Base-by-base conservation (phyloP, 148 eudicot species). In the Chenopodium formosanum region DNA sequence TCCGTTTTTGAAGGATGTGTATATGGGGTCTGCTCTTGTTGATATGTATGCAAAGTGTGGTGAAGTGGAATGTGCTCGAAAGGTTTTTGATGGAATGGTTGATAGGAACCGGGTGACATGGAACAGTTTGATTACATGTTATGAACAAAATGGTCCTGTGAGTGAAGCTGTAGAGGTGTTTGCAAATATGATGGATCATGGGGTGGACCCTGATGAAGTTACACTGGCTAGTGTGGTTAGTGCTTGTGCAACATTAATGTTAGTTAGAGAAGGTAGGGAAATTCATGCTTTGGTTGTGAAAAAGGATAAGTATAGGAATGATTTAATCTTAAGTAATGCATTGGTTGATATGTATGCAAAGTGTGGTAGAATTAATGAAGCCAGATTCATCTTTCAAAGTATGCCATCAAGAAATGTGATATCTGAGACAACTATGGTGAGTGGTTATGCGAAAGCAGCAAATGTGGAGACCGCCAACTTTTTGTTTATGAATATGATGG, bases 341-440 rank as follows among this genome's bases (percentile, higher is more conserved):
- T 84, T 95, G 84, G 99, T 95, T 85, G 99, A 95, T 85, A 92
- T 95, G 99, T 95, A 95, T 82, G 94, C 97, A 3, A 95, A 95
- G 74, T 89, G 94, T 78, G 83, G 91, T 79, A 89, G 86, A 81
- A 83, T 95, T 50, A 78, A 70, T 64, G 92, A 90, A 83, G 98
- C 97, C 6, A 83, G 89, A 84, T 81, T 84, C 80, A 84, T 95
- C 70, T 95, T 95, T 78, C 91, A 92, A 72, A 86, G 86, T 82
- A 95, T 95, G 97, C 92, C 90, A 4, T 66, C 83, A 27, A 92
- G 91, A 85, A 92, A 86, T 83, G 91, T 92, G 74, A 87, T 94
- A 56, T 88, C 98, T 9, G 92, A 91, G 84, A 93, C 98, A 65
- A 93, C 95, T 46, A 91, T 95, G 91, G 92, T 93, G 23, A 93